A percentile compares a stretch with the other conserved stretches of the same genome.
Evolutionary conservation across 345 rosid genomes (phyloP).

Genomic region (Nasturtium officinale): DNA sequence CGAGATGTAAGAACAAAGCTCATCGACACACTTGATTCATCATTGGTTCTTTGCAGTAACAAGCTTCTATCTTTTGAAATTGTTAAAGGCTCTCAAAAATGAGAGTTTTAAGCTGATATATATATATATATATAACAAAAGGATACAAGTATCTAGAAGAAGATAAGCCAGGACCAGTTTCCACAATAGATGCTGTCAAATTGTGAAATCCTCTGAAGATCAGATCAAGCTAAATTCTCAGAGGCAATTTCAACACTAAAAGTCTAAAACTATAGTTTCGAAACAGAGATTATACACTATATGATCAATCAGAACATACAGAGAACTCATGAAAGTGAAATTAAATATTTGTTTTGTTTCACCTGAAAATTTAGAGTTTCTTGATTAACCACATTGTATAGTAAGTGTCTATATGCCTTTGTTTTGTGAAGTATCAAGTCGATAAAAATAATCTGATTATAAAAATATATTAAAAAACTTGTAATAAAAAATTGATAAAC

Average conservation of each 20-base stretch:
- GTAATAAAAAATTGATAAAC: neutral
- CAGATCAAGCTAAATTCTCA: neutral
- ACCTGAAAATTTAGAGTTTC: slow-evolving; percentile 58
- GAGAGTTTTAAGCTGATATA: neutral
- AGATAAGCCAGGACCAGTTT: slow-evolving; percentile 58
- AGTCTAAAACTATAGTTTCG: neutral
- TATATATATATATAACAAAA: slow-evolving; percentile 23
- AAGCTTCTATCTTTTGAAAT: slow-evolving; percentile 58
- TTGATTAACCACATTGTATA: slow-evolving; percentile 64
- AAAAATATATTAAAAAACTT: neutral
- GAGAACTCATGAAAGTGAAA: neutral
- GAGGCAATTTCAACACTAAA: neutral
- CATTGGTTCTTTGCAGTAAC: slow-evolving; percentile 48
- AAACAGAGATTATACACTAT: neutral
- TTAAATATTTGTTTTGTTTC: neutral
- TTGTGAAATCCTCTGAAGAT: slow-evolving; percentile 27
- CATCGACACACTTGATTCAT: slow-evolving; percentile 48
- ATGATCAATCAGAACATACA: neutral
- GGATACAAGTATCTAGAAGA: slow-evolving; percentile 88
- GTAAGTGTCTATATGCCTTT: slow-evolving; percentile 75
- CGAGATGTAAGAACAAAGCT: slow-evolving; percentile 36
- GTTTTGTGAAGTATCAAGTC: slow-evolving; percentile 87
- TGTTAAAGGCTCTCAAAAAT: slow-evolving; percentile 49
- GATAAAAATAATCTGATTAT: slow-evolving; percentile 64
- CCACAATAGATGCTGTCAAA: slow-evolving; percentile 71